These are phyloP conservation scores for Neostapfia colusana DNA, from an alignment of 176 grass and related monocot species.

Conservation along the genomic window DNA sequence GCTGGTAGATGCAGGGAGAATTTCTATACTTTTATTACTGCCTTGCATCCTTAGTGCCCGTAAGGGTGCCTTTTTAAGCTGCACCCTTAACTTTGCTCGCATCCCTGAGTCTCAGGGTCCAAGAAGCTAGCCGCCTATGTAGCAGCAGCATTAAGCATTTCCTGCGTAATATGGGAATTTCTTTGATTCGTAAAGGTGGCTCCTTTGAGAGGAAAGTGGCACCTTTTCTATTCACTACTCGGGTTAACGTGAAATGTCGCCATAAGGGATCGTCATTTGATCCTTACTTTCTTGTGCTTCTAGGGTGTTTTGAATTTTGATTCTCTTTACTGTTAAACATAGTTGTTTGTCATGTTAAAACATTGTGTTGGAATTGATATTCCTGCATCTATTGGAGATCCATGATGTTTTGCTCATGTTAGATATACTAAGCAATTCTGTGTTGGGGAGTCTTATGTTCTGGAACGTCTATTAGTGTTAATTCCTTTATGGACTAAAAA, in stretches of 20 bases:
- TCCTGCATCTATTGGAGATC: neutral
- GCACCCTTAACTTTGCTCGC: conserved; percentile 28
- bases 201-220: conserved; percentile 33
- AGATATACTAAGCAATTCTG: neutral
- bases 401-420: neutral
- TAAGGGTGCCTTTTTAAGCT: conserved; percentile 37
- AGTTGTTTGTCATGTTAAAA: neutral
- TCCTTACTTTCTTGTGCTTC: no score
- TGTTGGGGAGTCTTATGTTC: neutral
- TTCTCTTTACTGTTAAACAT: no score
- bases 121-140: neutral
- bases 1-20: neutral
- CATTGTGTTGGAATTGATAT: conserved; percentile 8
- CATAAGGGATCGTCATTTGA: no score
- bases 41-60: conserved; percentile 5
- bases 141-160: conserved; percentile 17
- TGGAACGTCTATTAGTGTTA: neutral
- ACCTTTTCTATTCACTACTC: conserved; percentile 15
- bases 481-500: neutral
- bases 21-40: neutral
- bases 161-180: neutral
- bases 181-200: conserved; percentile 37
- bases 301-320: no score
- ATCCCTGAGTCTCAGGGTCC: conserved; percentile 9
- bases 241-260: no score